Base-by-base conservation (phyloP, 1,284 basidiomycete genomes). In the Fomitopsis palustris region DNA sequence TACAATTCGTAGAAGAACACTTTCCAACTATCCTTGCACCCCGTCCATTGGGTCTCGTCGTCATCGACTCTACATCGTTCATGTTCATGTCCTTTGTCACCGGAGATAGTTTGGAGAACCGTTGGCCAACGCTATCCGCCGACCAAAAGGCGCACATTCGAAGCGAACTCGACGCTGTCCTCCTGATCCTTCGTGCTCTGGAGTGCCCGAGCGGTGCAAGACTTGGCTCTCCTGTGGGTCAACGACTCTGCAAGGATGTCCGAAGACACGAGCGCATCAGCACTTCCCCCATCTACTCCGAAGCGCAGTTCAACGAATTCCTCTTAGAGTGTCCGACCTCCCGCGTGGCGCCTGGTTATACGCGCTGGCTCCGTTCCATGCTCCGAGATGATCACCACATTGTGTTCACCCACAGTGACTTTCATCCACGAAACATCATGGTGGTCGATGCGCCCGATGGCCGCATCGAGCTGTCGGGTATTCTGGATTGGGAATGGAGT, bases 401-500 rank as follows among this genome's bases (percentile, higher is more conserved):
- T 38, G 61, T 70, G 14, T 60, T 72, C 27, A 67, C 69, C 2
- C 71, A 72, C 51, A 70, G 62, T 23, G 71, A 72, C 55, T 54
- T 72, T 51, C 62, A 71, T 57, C 68, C 69, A 0, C 49, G 62
- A 23, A 72, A 72, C 57, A 65, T 72, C 53, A 67, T 67, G 56
- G 65, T 72, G 21, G 58, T 62, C 5, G 64, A 65, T 54, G 55
- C 23, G 17, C 39, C 56, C n/a, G 58, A 54, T 27, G 63, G 35
- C 35, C 10, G 57, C 29, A 56, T 61, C 8, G 45, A 41, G 19
- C 53, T 64, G 12, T 55, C 62, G 2, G 69, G 67, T 3, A 65
- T 72, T 43, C 57, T 72, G 35, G 71, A 72, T 53, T 72, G 71
- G 71, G 70, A 71, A 45, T 49, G 56, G 12, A 61, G 66, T 35